Base-by-base conservation (phyloP, 768 basidiomycete species). In the Kwoniella sp. region DNA sequence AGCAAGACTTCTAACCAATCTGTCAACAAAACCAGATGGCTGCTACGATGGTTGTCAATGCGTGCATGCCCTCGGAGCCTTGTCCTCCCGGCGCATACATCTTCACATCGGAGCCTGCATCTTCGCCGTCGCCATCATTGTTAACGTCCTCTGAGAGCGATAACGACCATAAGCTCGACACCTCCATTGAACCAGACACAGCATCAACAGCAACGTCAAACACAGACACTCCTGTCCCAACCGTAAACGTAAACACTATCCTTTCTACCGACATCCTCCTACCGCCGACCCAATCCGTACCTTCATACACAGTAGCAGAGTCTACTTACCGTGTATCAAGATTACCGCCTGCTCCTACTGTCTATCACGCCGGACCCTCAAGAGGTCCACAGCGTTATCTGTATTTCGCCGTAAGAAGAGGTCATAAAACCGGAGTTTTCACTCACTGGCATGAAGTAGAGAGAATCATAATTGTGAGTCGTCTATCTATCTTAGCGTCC, bases 361-460 rank as follows among this genome's bases (percentile, higher is more conserved):
- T 64, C 15, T 44, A 40, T 30, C 55, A 58, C 19, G 62, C 62
- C 24, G 64, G 62, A n/a, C 62, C 61, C 26, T 63, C 57, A 12
- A 59, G 25, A 46, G 26, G 26, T 2, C 59, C 61, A 5, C 64
- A 67, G 57, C 61, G 73, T 55, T 66, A 67, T 46, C 55, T 74
- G 9, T 79, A 59, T 51, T 64, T 73, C 37, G 77, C 73, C 15
- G 70, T 79, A 1, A 58, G 72, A 37, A 52, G 48, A 56, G 75
- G 73, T 19, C 65, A 71, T 37, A 22, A 57, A 1, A 46, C 60
- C 17, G 77, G 77, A 21, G 76, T 79, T 6, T 79, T 68, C 55
- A 70, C 71, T 25, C 52, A 65, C 1, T 73, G 73, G 73, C 52
- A 49, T n/a, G 62, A 70, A 53, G 73, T 73, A 5, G 75, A 77